A percentile compares a stretch with the other conserved stretches of the same genome.
Evolutionary conservation across 2,329 filamentous ascomycete species (phyloP).

Genomic region (Escovopsis sp.): DNA sequence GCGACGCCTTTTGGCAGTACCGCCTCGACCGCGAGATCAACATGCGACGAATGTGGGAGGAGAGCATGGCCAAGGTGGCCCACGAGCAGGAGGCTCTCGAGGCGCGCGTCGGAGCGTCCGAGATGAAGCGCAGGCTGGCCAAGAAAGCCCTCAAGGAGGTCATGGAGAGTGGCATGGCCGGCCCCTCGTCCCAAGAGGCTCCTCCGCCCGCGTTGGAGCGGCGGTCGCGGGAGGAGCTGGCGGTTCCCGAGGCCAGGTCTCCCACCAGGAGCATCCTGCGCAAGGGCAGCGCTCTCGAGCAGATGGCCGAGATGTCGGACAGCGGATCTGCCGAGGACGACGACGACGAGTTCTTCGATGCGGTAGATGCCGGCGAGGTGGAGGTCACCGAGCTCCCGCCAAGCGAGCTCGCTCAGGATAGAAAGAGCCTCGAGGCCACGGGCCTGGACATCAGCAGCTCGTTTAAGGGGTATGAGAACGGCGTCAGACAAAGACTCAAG

Average conservation of each 20-base stretch:
- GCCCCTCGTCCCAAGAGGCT: conserved; percentile 11
- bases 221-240: conserved; percentile 17
- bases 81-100: conserved; percentile 87
- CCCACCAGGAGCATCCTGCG: conserved; percentile 28
- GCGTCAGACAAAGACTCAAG: conserved; percentile 62
- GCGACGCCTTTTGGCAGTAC: conserved; percentile 95
- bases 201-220: conserved; percentile 14
- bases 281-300: conserved; percentile 52
- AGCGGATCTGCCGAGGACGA: conserved; percentile 70
- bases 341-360: conserved; percentile 94
- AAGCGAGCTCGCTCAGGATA: conserved; percentile 26
- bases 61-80: conserved; percentile 96
- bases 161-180: conserved; percentile 41
- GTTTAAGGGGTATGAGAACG: conserved; percentile 85
- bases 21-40: conserved; percentile 81
- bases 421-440: conserved; percentile 25
- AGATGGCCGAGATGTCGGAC: conserved; percentile 62
- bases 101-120: conserved; percentile 72
- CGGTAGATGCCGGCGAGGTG: conserved; percentile 83
- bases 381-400: conserved; percentile 58
- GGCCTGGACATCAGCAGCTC: conserved; percentile 55
- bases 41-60: conserved; percentile 93
- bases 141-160: conserved; percentile 82
- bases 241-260: conserved; percentile 21
- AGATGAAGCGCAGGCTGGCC: conserved; percentile 76